Base-by-base conservation (phyloP, 2,329 filamentous ascomycete species). In the Fusarium cicatricum region DNA sequence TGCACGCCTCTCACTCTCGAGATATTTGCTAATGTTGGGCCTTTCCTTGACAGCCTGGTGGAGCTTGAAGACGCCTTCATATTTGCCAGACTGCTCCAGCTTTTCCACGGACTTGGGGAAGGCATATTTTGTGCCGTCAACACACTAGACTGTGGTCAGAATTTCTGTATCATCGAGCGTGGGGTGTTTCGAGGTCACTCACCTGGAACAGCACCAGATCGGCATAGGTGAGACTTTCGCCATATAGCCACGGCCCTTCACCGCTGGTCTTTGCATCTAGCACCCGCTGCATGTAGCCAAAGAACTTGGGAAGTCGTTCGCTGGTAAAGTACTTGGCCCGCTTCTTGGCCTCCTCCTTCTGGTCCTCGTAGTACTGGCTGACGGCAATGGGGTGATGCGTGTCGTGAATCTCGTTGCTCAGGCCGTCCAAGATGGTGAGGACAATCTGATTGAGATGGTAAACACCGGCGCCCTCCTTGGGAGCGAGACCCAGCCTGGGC, bases 191-290 rank as follows among this genome's bases (percentile, higher is more conserved):
- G 8, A 10, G 2, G 6, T 12, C n/a, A 62, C 77, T 55, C 58
- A 88, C 86, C 74, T 92, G 89, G 78, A 89, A 93, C 1, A 92
- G 70, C 2, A 90, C 87, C 42, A 90, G 77, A 70, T 94, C 90
- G 12, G 89, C 90, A 72, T 89, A 91, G 0, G 85, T 90, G 59
- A 93, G 64, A 58, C 77, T 76, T 1, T 79, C 81, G 0, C 86
- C 88, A 39, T 91, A 87, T 0, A 94, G 72, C 80, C 87, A 91
- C 19, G 84, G 84, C 5, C 85, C 77, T 0, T 84, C 83, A 0
- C 80, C 78, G 54, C 80, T 82, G 26, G 82, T 77, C 63, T 87
- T 85, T 15, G 71, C 68, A n/a, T 72, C 67, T 8, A 94, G 70
- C 15, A 89, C 82, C 1, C 87, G 77, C 77, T 92, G 84, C 62